Evolutionary conservation across 352 stramenopile genomes (phyloP).

Genomic region (Phytophthora colocasiae): DNA sequence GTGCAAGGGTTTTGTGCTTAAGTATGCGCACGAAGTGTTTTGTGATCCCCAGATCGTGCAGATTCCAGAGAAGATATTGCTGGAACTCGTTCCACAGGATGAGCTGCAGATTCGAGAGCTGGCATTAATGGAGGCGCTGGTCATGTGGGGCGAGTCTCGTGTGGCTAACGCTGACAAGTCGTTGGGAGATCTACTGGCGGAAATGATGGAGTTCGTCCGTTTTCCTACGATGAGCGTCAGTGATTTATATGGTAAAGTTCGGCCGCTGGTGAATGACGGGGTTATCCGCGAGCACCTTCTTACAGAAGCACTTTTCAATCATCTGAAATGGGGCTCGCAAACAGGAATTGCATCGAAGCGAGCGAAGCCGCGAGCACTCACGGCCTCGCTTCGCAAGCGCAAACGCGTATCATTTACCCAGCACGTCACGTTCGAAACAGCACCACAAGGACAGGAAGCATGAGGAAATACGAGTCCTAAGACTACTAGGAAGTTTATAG

Average conservation of each 20-base stretch:
- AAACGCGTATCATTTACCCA: constrained; percentile 91
- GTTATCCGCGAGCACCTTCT: constrained; percentile 77
- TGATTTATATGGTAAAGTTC: constrained; percentile 87
- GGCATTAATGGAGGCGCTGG: constrained; percentile 77
- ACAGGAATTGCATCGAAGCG: constrained; percentile 63
- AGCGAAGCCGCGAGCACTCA: constrained; percentile 68
- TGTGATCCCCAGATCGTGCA: constrained; percentile 76
- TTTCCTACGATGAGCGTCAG: constrained; percentile 90
- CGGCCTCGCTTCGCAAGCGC: constrained; percentile 74
- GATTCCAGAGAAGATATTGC: constrained; percentile 82
- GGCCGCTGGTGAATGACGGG: constrained; percentile 67
- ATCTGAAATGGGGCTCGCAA: constrained; percentile 86
- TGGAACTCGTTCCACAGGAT: constrained; percentile 83
- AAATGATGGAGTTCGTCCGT: constrained; percentile 86
- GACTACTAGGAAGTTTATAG: constrained; percentile 5
- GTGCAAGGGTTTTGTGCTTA: constrained; percentile 85
- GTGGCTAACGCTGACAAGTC: constrained; percentile 50
- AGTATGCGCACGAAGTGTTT: constrained; percentile 86
- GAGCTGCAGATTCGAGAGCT: constrained; percentile 88
- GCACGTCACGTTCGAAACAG: constrained; percentile 82
- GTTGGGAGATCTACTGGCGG: constrained; percentile 63
- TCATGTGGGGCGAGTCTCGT: constrained; percentile 83
- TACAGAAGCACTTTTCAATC: constrained; percentile 86
- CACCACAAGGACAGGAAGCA: constrained; percentile 27
- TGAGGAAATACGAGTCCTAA: constrained; percentile 6